These are phyloP conservation scores for Conticribra guillardii DNA, from an alignment of 108 stramenopile species.

Conservation along the genomic window DNA sequence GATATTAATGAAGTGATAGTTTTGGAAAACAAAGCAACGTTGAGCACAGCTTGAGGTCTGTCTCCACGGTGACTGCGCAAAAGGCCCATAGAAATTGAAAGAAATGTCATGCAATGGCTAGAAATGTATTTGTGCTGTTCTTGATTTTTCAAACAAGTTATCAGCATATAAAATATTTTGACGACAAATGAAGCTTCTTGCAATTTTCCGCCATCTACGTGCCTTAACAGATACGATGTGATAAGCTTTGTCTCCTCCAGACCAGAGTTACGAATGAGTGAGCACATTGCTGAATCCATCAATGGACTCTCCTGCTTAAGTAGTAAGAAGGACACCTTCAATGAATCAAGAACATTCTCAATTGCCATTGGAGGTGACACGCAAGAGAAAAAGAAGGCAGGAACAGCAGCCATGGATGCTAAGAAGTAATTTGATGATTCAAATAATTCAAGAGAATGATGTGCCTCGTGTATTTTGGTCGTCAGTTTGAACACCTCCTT, in stretches of 20 bases:
- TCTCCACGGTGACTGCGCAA: constrained; percentile 12
- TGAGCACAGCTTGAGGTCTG: background rate
- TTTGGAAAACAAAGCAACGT: constrained; percentile 28
- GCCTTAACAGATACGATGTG: background rate
- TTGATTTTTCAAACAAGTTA: constrained; percentile 29
- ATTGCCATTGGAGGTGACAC: constrained; percentile 18
- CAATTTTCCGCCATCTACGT: background rate
- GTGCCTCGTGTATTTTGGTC: constrained; percentile 3
- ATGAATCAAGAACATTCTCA: constrained; percentile 15
- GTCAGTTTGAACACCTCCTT: constrained; percentile 19
- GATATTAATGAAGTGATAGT: constrained; percentile 51
- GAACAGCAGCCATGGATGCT: constrained; percentile 21
- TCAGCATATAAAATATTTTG: constrained; percentile 35
- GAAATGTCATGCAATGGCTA: constrained; percentile 15
- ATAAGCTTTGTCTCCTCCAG: constrained; percentile 18
- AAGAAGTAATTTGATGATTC: constrained; percentile 40
- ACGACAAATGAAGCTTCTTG: constrained; percentile 18
- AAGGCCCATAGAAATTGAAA: constrained; percentile 35
- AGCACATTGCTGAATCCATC: constrained; percentile 47
- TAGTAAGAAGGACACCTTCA: constrained; percentile 11
- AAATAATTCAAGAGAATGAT: constrained; percentile 8
- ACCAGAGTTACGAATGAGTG: constrained; percentile 26
- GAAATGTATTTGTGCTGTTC: constrained; percentile 38
- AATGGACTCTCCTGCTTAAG: constrained; percentile 4
- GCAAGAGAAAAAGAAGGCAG: constrained; percentile 8